Evolutionary conservation across 192 early-diverging fungal genomes (phyloP), one percentile per base, ranked within the genome.

Genomic region (Gryganskiella cystojenkinii): DNA sequence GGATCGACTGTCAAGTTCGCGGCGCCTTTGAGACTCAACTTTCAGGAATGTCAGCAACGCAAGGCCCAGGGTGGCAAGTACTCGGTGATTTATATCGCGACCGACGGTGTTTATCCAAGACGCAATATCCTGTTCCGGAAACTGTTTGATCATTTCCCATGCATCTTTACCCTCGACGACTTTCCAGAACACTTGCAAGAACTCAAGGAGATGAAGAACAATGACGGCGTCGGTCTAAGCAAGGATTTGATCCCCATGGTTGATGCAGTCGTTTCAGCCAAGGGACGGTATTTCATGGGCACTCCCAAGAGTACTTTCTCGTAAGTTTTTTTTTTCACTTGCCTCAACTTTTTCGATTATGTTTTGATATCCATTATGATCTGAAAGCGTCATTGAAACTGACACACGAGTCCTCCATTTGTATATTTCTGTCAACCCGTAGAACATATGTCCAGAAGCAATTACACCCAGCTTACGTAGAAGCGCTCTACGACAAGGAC

Each of bases 191-290:
- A 75, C 19, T 25, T 83, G 13, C 54, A 43, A 0, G 60, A 61
- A 17, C 59, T 82, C 27, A 80, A 80, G 22, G 45, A 62, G 5
- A 80, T 73, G 42, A 64, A 65, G 61, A 83, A 83, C 46, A 49
- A 44, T 2, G 87, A 89, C 27, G 70, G 81, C 15, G 83, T 85
- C 14, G 67, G 73, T 17, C 59, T 89, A 42, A 70, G 67, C 52
- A 64, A 64, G 25, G 85, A 83, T 54, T 47, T 89, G 30, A 81
- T 89, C 19, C 87, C 87, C 11, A 84, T 89, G 76, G 64, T 87
- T 4, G 87, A 89, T 66, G 81, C 81, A 4, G 82, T 87, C 19
- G 82, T 87, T 28, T 65, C 81, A 4, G 81, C 87, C 17, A 85
- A 82, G 24, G 84, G 85, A 13, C 69, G 73, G 35, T 71, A 80